phyloP scores from a whole-genome alignment of 306 rosid species.

The Malus orientalis region DNA sequence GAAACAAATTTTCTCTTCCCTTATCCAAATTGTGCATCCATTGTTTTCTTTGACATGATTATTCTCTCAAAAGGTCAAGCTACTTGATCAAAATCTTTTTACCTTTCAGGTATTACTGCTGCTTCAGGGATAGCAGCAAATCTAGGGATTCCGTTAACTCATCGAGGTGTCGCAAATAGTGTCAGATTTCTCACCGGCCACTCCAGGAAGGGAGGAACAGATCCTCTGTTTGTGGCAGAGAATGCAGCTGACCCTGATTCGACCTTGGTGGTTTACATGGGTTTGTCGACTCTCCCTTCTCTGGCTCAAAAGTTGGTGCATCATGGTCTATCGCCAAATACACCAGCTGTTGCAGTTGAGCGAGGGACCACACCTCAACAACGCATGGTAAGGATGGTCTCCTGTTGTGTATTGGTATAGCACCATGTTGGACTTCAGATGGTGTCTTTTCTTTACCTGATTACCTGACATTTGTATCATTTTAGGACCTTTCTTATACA shows the following conservation, averaged over 20 bases:
- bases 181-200: slow-evolving; percentile 91
- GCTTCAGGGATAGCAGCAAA: slow-evolving; percentile 95
- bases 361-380: slow-evolving; percentile 90
- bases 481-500: background rate
- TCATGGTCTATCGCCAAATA: slow-evolving; percentile 65
- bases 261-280: slow-evolving; percentile 92
- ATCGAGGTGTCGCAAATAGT: slow-evolving; percentile 73
- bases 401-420: background rate
- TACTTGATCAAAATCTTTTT: background rate
- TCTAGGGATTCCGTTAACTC: slow-evolving; percentile 86
- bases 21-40: background rate
- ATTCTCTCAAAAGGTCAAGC: background rate
- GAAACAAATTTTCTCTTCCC: too few relatives aligned
- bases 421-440: background rate
- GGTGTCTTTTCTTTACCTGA: background rate
- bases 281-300: slow-evolving; percentile 84
- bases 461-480: background rate
- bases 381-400: slow-evolving; percentile 49
- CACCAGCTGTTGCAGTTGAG: slow-evolving; percentile 91
- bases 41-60: background rate
- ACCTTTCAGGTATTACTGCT: slow-evolving; percentile 74
- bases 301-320: slow-evolving; percentile 73
- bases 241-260: slow-evolving; percentile 85
- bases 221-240: slow-evolving; percentile 85
- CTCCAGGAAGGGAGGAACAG: slow-evolving; percentile 84